Base-by-base conservation (phyloP, 345 rosid species). In the Dimocarpus longan region DNA sequence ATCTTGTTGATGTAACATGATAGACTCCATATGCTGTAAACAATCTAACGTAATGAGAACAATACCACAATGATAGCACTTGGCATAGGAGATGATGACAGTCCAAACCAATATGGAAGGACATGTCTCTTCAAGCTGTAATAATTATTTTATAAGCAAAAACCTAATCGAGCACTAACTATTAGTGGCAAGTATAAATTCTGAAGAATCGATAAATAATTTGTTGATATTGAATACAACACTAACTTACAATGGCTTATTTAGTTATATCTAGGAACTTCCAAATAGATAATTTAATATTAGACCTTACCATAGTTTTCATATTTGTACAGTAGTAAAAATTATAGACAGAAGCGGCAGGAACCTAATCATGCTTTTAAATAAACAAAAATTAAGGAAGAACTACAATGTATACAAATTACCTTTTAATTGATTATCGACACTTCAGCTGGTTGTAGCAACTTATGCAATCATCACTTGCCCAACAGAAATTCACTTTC, bases 81-180 rank as follows among this genome's bases (percentile, higher is more conserved):
- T 48, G 0, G 15, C 43, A 26, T 71, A 71, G 48, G 9, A 9
- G 18, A 54, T 72, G 19, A n/a, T 46, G 39, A 70, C 19, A 56
- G 66, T n/a, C 13, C 66, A n/a, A 60, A 59, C 5, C 10, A 71
- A 71, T 52, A 28, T 54, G 60, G 60, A 70, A 24, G 74, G 24
- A 26, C n/a, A 26, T 13, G 5, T 50, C 28, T 26, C 28, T 26
- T 26, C 28, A 26, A 0, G 28, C 28, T 26, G 1, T 26, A 26
- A 26, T 26, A 26, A 26, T 26, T 26, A 26, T 26, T 67, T 40
- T 40, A 26, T n/a, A 4, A 42, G 28, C 18, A n/a, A 43, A 46
- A 68, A 19, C 71, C 22, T n/a, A 12, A 40, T 68, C 42, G 26
- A 42, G 21, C 21, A 15, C 71, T 42, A 68, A 10, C 28, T 66